These are phyloP conservation scores for Pinus tabuliformis DNA, from an alignment of 75 land plant genomes.

Conservation along the genomic window DNA sequence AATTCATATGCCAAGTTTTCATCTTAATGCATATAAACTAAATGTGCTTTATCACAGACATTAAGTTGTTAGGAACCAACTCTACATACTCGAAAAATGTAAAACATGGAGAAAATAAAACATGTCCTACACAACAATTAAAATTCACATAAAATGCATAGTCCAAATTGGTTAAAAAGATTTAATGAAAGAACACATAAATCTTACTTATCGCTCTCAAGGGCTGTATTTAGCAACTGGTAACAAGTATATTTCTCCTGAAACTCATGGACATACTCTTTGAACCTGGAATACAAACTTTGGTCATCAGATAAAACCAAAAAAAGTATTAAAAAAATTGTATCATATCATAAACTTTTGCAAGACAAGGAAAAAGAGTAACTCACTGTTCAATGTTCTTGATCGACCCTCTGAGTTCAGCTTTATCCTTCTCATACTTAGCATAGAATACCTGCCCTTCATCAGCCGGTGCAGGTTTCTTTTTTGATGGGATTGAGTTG, in stretches of 20 bases:
- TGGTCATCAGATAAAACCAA: background rate
- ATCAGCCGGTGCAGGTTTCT: conserved; percentile 40
- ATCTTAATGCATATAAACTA: background rate
- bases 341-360: background rate
- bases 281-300: conserved; percentile 33
- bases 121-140: background rate
- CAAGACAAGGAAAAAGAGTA: background rate
- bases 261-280: conserved; percentile 58
- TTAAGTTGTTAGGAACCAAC: background rate
- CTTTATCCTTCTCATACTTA: conserved; percentile 64
- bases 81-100: too few species aligned
- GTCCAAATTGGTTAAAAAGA: background rate
- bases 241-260: conserved; percentile 51
- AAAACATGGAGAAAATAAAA: background rate
- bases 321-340: conserved; percentile 7
- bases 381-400: conserved; percentile 55
- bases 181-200: background rate
- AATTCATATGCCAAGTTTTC: background rate
- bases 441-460: conserved; percentile 36
- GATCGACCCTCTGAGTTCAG: conserved; percentile 63
- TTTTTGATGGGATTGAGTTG: conserved; percentile 19
- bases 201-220: conserved; percentile 53
- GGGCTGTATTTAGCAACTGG: conserved; percentile 24
- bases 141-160: background rate
- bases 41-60: background rate